Evolutionary conservation across 441 rosid species (phyloP), one percentile per base, ranked within the genome.

Genomic region (Populus hybrid): DNA sequence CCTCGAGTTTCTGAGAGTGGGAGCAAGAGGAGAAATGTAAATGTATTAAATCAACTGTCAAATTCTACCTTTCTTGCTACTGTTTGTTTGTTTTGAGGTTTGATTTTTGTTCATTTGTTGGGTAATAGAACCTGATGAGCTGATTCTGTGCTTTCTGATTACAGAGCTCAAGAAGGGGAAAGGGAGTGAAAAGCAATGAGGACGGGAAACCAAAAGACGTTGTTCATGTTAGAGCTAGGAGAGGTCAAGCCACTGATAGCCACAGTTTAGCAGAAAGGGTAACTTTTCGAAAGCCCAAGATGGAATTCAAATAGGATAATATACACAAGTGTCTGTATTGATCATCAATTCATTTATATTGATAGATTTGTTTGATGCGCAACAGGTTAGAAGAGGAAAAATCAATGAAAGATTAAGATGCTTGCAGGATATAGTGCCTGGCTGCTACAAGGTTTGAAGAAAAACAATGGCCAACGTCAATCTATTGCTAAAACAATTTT

Each of bases 221-320:
- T 40, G 83, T 92, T 66, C 94, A 89, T 88, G 92, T 92, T 28
- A 92, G 97, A 83, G 97, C 97, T 23, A 88, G 88, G 83, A 86
- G 97, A 86, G 97, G 97, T 28, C 92, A 92, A 89, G 97, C 97
- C 78, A 92, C 97, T 69, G 97, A 90, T 79, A 92, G 93, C 75
- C 94, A 90, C 76, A 91, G 95, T 78, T 81, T 91, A 80, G 93
- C 97, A 10, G 96, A 92, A 84, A 88, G 93, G 91, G 94, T 92
- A 86, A 1, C 61, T 38, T 65, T 28, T 66, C 57, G 21, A 23
- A 34, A 21, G 21, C 30, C 20, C 3, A 8, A 26, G 8, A 6
- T 35, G 6, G 38, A 35, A 30, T 30, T 5, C 38, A 36, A 67
- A 8, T 21, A 9, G 26, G 6, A 0, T 8, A 10, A 16, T 57